phyloP scores from a whole-genome alignment of 2,329 filamentous ascomycete genomes.

The Fusarium sp. region DNA sequence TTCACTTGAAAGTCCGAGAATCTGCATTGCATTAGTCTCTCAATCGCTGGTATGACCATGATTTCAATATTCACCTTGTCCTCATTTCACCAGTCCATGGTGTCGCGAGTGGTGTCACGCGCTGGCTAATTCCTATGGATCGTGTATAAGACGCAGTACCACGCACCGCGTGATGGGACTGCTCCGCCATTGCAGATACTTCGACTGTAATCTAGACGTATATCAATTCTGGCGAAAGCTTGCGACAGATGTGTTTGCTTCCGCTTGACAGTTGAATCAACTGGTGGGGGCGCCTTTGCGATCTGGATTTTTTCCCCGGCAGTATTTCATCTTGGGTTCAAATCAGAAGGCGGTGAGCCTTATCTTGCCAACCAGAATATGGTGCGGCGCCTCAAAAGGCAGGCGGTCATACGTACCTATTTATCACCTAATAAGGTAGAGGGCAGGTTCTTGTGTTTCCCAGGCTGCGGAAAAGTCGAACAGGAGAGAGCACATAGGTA shows the following conservation, averaged over 20 bases:
- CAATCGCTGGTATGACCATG: background rate
- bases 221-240: conserved; percentile 7
- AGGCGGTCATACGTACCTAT: conserved; percentile 35
- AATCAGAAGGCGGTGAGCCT: conserved; percentile 29
- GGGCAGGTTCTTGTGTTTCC: background rate
- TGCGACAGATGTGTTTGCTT: conserved; percentile 27
- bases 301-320: conserved; percentile 39
- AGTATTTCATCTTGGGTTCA: conserved; percentile 8
- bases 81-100: conserved; percentile 54
- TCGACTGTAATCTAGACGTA: background rate
- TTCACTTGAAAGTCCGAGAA: conserved; percentile 95
- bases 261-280: conserved; percentile 3
- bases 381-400: conserved; percentile 1
- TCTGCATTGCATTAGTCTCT: conserved; percentile 50
- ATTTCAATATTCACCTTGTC: conserved; percentile 44
- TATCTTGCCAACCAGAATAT: background rate
- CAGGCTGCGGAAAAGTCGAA: background rate
- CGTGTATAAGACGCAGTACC: conserved; percentile 46
- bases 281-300: conserved; percentile 34
- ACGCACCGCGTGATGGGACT: conserved; percentile 44
- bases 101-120: conserved; percentile 49
- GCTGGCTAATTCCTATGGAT: conserved; percentile 52
- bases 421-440: background rate
- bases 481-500: background rate
- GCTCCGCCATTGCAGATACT: conserved; percentile 44